phyloP scores from a whole-genome alignment of 2,329 filamentous ascomycete genomes.

The Penicillium psychrosexuale region DNA sequence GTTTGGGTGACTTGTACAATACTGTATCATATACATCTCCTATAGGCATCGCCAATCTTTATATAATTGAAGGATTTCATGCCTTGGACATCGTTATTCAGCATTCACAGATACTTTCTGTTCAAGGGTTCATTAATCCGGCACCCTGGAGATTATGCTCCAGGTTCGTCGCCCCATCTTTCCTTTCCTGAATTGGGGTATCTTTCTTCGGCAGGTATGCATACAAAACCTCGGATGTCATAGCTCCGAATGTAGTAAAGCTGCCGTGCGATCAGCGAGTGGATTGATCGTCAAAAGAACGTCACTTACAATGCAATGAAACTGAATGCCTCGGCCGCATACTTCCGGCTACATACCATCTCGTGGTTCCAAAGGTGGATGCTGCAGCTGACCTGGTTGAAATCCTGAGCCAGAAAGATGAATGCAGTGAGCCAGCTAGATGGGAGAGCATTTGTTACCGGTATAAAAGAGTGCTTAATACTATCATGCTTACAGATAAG shows the following conservation, averaged over 20 bases:
- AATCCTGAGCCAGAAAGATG: conserved; percentile 18
- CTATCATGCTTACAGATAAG: conserved; percentile 14
- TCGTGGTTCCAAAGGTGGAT: conserved; percentile 17
- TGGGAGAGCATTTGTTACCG: background rate
- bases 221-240: background rate
- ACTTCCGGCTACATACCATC: conserved; percentile 19
- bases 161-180: background rate
- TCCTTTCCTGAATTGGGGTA: background rate
- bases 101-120: background rate
- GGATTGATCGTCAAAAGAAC: no score
- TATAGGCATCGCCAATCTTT: background rate
- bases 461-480: background rate
- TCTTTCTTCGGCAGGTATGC: background rate
- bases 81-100: background rate
- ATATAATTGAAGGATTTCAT: background rate
- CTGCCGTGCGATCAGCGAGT: background rate
- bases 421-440: conserved; percentile 23
- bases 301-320: conserved; percentile 22
- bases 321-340: conserved; percentile 19
- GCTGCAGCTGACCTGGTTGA: conserved; percentile 15
- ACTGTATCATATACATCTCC: conserved; percentile 16
- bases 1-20: conserved; percentile 6
- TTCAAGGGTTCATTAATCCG: background rate
- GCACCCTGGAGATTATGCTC: conserved; percentile 1
- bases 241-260: background rate